Percentiles rank a stretch among this genome's conserved stretches.
phyloP scores from a whole-genome alignment of 2,329 filamentous ascomycete genomes.

The Penicillium sp. region DNA sequence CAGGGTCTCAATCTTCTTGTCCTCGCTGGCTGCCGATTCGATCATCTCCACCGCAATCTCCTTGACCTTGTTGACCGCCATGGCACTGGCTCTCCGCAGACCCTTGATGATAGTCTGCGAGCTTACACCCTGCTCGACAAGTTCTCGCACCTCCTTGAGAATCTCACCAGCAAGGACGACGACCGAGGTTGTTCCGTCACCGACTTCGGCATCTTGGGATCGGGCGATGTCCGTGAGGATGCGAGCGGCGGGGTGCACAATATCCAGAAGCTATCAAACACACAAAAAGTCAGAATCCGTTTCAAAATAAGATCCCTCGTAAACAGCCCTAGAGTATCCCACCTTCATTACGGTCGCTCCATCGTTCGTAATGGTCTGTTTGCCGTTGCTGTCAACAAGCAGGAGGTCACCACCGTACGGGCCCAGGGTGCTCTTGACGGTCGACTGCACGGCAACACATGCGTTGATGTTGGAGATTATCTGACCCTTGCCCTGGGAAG shows the following conservation, averaged over 20 bases:
- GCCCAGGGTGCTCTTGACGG: constrained; percentile 90
- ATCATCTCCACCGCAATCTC: constrained; percentile 72
- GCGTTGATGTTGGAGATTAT: constrained; percentile 98
- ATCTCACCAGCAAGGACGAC: constrained; percentile 97
- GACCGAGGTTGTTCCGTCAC: constrained; percentile 95
- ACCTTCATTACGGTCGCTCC: constrained; percentile 99
- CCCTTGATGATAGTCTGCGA: constrained; percentile 98
- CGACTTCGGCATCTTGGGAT: constrained; percentile 98
- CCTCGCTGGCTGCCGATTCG: constrained; percentile 72
- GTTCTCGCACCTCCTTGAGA: constrained; percentile 91
- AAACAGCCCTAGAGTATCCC: constrained; percentile 18
- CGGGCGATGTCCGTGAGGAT: constrained; percentile 97
- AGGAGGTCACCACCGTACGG: constrained; percentile 95
- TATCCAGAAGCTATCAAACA: constrained; percentile 73
- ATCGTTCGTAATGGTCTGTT: constrained; percentile 97
- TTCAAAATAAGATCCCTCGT: background rate
- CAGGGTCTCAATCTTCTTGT: constrained; percentile 82
- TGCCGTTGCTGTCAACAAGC: constrained; percentile 92
- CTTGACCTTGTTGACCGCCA: constrained; percentile 98
- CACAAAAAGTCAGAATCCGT: constrained; percentile 4
- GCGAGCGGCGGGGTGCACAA: constrained; percentile 93
- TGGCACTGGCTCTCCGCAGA: constrained; percentile 73
- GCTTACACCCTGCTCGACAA: constrained; percentile 94
- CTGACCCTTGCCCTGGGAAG: constrained; percentile 94
- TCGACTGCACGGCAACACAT: constrained; percentile 89